A percentile compares a stretch with the other conserved stretches of the same genome.
phyloP scores from a whole-genome alignment of 78 protist genomes.

The Dictyostelium brefeldianum region DNA sequence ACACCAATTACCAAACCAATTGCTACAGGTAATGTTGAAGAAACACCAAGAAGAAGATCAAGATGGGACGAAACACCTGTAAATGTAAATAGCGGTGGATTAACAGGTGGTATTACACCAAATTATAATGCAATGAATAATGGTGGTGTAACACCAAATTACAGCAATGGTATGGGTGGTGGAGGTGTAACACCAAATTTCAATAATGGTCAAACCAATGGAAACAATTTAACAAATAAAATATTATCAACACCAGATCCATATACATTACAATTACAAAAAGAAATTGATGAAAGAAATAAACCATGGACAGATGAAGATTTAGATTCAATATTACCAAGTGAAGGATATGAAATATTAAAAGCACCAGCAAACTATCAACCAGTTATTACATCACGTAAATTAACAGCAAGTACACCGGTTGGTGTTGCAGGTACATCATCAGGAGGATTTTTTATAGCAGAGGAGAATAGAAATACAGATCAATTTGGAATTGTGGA shows the following conservation, averaged over 20 bases:
- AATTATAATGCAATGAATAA: constrained; percentile 26
- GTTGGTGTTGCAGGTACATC: constrained; percentile 76
- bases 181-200: neutral
- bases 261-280: constrained; percentile 79
- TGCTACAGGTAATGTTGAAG: constrained; percentile 14
- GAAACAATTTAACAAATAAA: neutral
- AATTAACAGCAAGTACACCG: constrained; percentile 90
- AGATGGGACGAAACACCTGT: constrained; percentile 95
- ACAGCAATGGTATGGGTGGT: neutral
- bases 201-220: neutral
- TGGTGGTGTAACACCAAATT: constrained; percentile 22
- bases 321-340: constrained; percentile 95
- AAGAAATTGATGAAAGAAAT: constrained; percentile 95
- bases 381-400: constrained; percentile 93
- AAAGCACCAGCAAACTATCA: constrained; percentile 95
- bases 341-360: constrained; percentile 94
- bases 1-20: constrained; percentile 53
- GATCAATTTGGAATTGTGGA: constrained; percentile 25
- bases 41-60: constrained; percentile 83
- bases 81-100: constrained; percentile 38
- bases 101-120: constrained; percentile 83
- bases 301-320: constrained; percentile 97
- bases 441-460: constrained; percentile 73
- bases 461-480: constrained; percentile 28
- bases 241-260: constrained; percentile 18